Conservation (phyloP, 2,329 filamentous ascomycete genomes). For the Alternaria solani region DNA sequence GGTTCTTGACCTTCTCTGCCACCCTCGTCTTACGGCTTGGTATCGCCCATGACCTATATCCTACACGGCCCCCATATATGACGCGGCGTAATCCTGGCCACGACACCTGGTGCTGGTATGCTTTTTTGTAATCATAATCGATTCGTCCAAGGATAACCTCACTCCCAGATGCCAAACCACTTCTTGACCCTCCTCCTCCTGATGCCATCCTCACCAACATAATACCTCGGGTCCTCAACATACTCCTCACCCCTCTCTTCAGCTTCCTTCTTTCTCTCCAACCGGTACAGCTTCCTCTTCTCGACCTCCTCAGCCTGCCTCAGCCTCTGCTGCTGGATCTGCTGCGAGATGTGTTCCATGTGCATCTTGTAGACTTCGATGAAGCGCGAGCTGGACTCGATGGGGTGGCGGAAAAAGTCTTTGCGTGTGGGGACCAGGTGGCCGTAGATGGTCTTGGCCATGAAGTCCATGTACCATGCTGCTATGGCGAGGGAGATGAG, state of each 20-base stretch:
- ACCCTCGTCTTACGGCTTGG: neutral
- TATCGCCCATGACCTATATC: neutral
- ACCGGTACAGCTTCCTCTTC: slow-evolving; percentile 85
- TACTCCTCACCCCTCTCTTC: slow-evolving; percentile 47
- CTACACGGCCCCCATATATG: neutral
- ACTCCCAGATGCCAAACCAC: slow-evolving; percentile 80
- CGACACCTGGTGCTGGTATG: neutral
- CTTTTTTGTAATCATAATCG: neutral
- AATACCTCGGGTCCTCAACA: slow-evolving; percentile 49
- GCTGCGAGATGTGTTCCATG: slow-evolving; percentile 72
- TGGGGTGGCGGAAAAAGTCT: slow-evolving; percentile 73
- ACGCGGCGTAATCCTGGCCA: neutral
- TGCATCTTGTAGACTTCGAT: slow-evolving; percentile 79
- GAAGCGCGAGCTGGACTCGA: slow-evolving; percentile 70
- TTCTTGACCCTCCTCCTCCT: slow-evolving; percentile 72
- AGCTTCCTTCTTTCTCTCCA: slow-evolving; percentile 56
- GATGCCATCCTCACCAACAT: slow-evolving; percentile 51
- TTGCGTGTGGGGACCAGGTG: slow-evolving; percentile 78
- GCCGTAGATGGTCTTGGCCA: slow-evolving; percentile 77
- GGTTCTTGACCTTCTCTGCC: neutral
- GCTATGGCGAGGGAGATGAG: slow-evolving; percentile 73
- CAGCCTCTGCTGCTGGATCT: slow-evolving; percentile 75
- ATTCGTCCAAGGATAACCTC: slow-evolving; percentile 1
- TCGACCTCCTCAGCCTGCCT: slow-evolving; percentile 82
- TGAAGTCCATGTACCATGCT: slow-evolving; percentile 82